Evolutionary conservation across 768 basidiomycete species (phyloP), one percentile per base, ranked within the genome.

Genomic region (Russula griseocarnosa): DNA sequence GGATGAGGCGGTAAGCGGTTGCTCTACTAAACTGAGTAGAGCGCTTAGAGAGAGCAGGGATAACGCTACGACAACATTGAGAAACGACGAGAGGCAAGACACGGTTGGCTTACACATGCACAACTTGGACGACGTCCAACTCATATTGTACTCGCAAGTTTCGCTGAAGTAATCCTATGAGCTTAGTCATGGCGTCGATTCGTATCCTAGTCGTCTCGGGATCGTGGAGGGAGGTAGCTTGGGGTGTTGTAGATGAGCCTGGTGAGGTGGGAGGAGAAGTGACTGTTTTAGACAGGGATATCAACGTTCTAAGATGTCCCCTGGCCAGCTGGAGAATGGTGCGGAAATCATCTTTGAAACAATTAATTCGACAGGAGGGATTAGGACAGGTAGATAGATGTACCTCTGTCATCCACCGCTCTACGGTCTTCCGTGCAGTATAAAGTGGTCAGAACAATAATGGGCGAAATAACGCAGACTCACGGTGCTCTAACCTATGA

Each of bases 1-100:
- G 84, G 20, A 98, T 79, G 2, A 95, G 79, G 49, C 94, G 82
- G 74, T 96, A 98, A 0, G 88, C 89, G 2, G 86, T 85, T 13
- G 94, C 86, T 44, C 93, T 83, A 68, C 88, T 85, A 55, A 87
- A 82, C 63, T 86, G 86, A 2, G 86, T 84, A 11, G 83, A 82
- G 32, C 76, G 77, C 70, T 97, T 95, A n/a, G 86, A 81, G 14
- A 98, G 80, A 32, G 83, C 86, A 11, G 89, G 87, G 47, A 88
- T 76, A n/a, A 90, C 79, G 20, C 96, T 98, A 72, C 13, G 61
- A 24, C 20, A n/a, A n/a, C 5, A 53, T 68, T 46, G 61, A 13
- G 60, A 53, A 40, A 38, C 10, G 49, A 47, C 4, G 38, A 14
- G 34, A n/a, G 55, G 13, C 34, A 42, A 40, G 34, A 28, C 63